These are phyloP conservation scores for Candida nemodendra DNA, from an alignment of 805 yeast genomes.

Conservation along the genomic window DNA sequence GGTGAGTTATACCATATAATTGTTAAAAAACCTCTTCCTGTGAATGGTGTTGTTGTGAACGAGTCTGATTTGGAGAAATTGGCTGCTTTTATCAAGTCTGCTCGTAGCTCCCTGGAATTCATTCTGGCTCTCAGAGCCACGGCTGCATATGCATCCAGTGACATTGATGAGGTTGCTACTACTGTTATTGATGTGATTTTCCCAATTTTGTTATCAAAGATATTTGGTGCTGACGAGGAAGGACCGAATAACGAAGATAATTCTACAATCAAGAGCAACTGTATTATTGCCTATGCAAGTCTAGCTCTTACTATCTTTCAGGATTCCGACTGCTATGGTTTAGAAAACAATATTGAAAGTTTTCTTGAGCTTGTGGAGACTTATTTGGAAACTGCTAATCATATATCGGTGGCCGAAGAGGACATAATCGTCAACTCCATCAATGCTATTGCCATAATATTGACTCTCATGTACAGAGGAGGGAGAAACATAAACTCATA, in stretches of 20 bases:
- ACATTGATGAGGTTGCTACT: slow-evolving; percentile 49
- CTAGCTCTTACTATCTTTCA: slow-evolving; percentile 44
- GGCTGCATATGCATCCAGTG: slow-evolving; percentile 44
- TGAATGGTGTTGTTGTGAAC: slow-evolving; percentile 29
- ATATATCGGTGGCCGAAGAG: slow-evolving; percentile 33
- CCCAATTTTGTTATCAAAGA: slow-evolving; percentile 26
- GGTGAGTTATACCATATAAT: slow-evolving; percentile 51
- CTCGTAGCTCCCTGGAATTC: slow-evolving; percentile 35
- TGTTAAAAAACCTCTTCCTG: slow-evolving; percentile 38
- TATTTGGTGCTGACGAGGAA: slow-evolving; percentile 13
- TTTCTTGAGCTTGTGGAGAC: slow-evolving; percentile 45
- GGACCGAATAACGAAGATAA: slow-evolving; percentile 10
- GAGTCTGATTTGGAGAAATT: slow-evolving; percentile 37
- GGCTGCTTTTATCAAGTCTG: slow-evolving; percentile 31
- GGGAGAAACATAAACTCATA: slow-evolving; percentile 34
- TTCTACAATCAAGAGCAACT: slow-evolving; percentile 17
- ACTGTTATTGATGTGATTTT: slow-evolving; percentile 29
- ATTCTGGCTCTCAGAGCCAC: slow-evolving; percentile 39
- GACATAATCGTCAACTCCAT: slow-evolving; percentile 44
- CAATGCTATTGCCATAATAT: slow-evolving; percentile 45
- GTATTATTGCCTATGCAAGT: slow-evolving; percentile 26
- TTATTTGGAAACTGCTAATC: slow-evolving; percentile 29
- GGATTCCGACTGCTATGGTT: slow-evolving; percentile 49
- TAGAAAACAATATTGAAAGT: slow-evolving; percentile 44
- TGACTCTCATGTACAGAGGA: slow-evolving; percentile 44